Evolutionary conservation across 257 asterid species (phyloP).

Genomic region (Haberlea rhodopensis): DNA sequence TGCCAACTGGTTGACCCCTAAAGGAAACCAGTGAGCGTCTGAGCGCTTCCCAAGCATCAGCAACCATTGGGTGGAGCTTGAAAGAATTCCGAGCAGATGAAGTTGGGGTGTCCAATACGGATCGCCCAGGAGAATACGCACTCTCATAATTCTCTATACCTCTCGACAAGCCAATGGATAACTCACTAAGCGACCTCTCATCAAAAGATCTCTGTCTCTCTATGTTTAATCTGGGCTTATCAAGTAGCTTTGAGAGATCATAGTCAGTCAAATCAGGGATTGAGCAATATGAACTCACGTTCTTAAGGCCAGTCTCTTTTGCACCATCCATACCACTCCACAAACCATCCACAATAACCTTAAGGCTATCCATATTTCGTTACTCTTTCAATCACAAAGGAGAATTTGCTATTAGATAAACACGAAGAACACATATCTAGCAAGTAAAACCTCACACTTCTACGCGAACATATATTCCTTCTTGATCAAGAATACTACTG

Average conservation of each 20-base stretch:
- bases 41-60: slow-evolving; percentile 83
- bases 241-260: slow-evolving; percentile 63
- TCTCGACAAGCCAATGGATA: slow-evolving; percentile 52
- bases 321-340: slow-evolving; percentile 34
- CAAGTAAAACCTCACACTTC: neutral
- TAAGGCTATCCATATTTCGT: slow-evolving; percentile 26
- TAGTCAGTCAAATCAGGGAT: slow-evolving; percentile 58
- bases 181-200: slow-evolving; percentile 74
- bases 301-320: slow-evolving; percentile 43
- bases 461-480: neutral
- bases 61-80: slow-evolving; percentile 83
- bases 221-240: slow-evolving; percentile 57
- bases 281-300: slow-evolving; percentile 61
- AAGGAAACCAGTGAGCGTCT: slow-evolving; percentile 64
- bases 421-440: neutral
- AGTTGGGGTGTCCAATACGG: slow-evolving; percentile 52
- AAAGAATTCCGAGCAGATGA: slow-evolving; percentile 61
- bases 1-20: slow-evolving; percentile 79
- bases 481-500: neutral
- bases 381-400: slow-evolving; percentile 24
- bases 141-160: slow-evolving; percentile 53
- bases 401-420: slow-evolving; percentile 6
- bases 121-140: slow-evolving; percentile 61
- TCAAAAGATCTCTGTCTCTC: slow-evolving; percentile 74
- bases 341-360: slow-evolving; percentile 28